These are phyloP conservation scores for Russula dissimulans DNA, from an alignment of 768 basidiomycete genomes.

Conservation along the genomic window DNA sequence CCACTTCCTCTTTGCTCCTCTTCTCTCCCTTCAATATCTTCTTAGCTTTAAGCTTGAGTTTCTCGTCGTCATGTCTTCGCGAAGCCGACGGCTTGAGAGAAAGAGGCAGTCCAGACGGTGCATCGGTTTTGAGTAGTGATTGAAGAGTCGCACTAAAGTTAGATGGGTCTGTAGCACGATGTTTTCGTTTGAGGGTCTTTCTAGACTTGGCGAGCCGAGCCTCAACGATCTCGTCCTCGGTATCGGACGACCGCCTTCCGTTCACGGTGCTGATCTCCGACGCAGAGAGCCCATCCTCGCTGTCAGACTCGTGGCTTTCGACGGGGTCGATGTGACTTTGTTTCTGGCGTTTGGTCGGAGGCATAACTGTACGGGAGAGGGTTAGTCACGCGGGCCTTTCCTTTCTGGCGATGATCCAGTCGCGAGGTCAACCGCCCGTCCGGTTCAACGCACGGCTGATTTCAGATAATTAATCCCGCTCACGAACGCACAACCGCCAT, in stretches of 20 bases:
- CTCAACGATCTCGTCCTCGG: conserved; percentile 55
- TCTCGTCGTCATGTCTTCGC: conserved; percentile 64
- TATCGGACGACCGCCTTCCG: conserved; percentile 31
- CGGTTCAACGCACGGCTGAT: background rate
- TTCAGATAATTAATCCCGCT: background rate
- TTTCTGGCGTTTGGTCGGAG: conserved; percentile 46
- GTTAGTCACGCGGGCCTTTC: conserved; percentile 8
- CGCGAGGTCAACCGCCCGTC: conserved; percentile 7
- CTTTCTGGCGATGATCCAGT: conserved; percentile 1
- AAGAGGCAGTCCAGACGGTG: conserved; percentile 61
- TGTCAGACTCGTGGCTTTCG: conserved; percentile 13
- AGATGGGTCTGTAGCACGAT: conserved; percentile 64
- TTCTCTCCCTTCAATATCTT: conserved; percentile 62
- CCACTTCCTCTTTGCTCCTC: conserved; percentile 65
- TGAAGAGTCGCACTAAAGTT: conserved; percentile 71
- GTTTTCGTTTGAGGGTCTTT: conserved; percentile 76
- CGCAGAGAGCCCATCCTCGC: conserved; percentile 13
- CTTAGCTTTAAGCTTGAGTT: conserved; percentile 61
- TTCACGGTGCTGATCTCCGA: conserved; percentile 22
- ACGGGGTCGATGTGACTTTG: conserved; percentile 23
- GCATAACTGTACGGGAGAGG: conserved; percentile 29
- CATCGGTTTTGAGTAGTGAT: conserved; percentile 59
- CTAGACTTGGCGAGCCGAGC: conserved; percentile 56
- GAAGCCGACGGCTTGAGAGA: conserved; percentile 71
- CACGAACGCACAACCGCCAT: background rate